Percentiles rank a stretch among this genome's conserved stretches.
Conservation (phyloP, 1,284 basidiomycete species). For the Boletellus deceptivus region DNA sequence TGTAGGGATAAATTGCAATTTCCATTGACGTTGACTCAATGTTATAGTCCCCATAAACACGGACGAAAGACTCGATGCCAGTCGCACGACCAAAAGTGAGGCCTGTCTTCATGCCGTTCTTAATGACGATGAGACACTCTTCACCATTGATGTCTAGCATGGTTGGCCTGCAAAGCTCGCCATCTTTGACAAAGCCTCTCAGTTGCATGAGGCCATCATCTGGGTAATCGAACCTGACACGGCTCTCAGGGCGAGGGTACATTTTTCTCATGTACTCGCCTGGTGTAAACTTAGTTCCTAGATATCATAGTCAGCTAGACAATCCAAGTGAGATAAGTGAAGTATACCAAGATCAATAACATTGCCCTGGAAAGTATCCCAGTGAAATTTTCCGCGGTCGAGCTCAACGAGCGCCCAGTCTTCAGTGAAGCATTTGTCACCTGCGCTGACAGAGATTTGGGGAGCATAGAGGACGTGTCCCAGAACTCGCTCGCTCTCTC, state of each 20-base stretch:
- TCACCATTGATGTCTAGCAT: constrained; percentile 27
- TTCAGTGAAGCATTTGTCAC: constrained; percentile 12
- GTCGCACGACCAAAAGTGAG: constrained; percentile 33
- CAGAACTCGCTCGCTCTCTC: constrained; percentile 13
- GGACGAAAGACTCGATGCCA: constrained; percentile 28
- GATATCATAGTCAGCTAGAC: background rate
- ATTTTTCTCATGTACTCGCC: background rate
- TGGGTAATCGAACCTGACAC: constrained; percentile 21
- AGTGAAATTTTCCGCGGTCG: constrained; percentile 24
- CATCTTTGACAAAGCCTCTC: constrained; percentile 23
- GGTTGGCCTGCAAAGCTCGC: constrained; percentile 27
- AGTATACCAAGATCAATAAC: constrained; percentile 24
- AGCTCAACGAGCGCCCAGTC: constrained; percentile 29
- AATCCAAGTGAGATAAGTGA: constrained; percentile 24
- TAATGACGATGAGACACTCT: constrained; percentile 34
- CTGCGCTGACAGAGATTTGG: constrained; percentile 13
- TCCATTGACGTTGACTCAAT: constrained; percentile 20
- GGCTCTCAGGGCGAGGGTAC: background rate
- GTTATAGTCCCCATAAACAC: constrained; percentile 15
- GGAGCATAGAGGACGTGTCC: constrained; percentile 30
- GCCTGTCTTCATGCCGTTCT: constrained; percentile 32
- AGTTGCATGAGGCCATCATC: constrained; percentile 30
- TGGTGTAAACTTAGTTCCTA: background rate
- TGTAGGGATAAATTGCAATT: constrained; percentile 26
- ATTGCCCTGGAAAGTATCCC: constrained; percentile 24